A percentile compares a stretch with the other conserved stretches of the same genome.
These are phyloP conservation scores for Phytophthora ramorum DNA, from an alignment of 352 stramenopile genomes.

Conservation along the genomic window DNA sequence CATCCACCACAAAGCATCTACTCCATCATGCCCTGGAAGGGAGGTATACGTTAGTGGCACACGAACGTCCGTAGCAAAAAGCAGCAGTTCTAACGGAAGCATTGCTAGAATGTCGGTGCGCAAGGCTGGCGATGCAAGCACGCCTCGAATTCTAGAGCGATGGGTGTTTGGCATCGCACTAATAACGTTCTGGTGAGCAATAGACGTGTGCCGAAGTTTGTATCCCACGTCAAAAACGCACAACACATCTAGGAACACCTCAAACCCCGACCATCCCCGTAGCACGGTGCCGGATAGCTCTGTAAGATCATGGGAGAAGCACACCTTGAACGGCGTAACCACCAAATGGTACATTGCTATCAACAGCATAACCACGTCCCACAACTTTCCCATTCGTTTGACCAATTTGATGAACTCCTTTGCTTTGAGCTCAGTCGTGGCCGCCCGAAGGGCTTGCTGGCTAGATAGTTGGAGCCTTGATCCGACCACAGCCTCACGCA, in stretches of 20 bases:
- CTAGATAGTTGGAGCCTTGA: slow-evolving; percentile 11
- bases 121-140: slow-evolving; percentile 30
- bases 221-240: slow-evolving; percentile 53
- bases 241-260: slow-evolving; percentile 65
- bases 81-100: slow-evolving; percentile 60
- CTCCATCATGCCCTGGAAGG: background rate
- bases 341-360: slow-evolving; percentile 54
- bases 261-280: slow-evolving; percentile 48
- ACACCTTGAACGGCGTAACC: slow-evolving; percentile 63
- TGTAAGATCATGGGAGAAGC: slow-evolving; percentile 54
- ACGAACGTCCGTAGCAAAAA: slow-evolving; percentile 27
- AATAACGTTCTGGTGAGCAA: slow-evolving; percentile 13
- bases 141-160: slow-evolving; percentile 6
- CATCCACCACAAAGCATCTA: slow-evolving; percentile 39
- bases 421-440: slow-evolving; percentile 22
- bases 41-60: slow-evolving; percentile 4
- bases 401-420: slow-evolving; percentile 53
- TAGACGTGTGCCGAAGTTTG: slow-evolving; percentile 38
- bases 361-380: slow-evolving; percentile 60
- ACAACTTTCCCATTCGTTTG: slow-evolving; percentile 44
- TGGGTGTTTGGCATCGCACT: background rate
- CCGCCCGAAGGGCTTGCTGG: slow-evolving; percentile 17
- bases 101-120: slow-evolving; percentile 48
- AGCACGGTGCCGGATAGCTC: slow-evolving; percentile 24
- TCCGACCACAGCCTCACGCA: background rate